Evolutionary conservation across 306 rosid genomes (phyloP).

Genomic region (Rubus idaeus): DNA sequence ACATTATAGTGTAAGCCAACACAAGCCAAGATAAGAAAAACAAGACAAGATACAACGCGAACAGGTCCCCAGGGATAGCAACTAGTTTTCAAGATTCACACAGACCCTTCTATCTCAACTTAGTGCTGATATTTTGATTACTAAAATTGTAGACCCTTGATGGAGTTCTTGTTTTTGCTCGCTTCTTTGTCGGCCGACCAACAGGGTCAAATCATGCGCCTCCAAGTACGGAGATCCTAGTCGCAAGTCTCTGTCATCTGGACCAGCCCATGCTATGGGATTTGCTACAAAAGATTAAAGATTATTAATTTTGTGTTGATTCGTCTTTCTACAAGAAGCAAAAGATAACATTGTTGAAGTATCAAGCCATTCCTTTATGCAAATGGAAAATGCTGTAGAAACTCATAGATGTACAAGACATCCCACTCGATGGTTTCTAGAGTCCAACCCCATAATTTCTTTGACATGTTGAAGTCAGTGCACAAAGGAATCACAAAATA

Average conservation of each 20-base stretch:
- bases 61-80: no score
- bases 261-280: constrained; percentile 59
- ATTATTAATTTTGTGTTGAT: neutral
- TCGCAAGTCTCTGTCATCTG: constrained; percentile 40
- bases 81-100: no score
- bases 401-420: neutral
- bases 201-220: constrained; percentile 30
- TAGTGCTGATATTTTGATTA: constrained; percentile 18
- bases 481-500: neutral
- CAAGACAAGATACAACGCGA: constrained; percentile 1
- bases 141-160: constrained; percentile 19
- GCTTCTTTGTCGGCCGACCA: constrained; percentile 60
- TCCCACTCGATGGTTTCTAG: neutral
- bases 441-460: neutral
- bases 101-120: constrained; percentile 19
- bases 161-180: constrained; percentile 42
- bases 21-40: no score
- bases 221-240: no score
- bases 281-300: constrained; percentile 45
- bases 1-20: no score
- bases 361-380: neutral
- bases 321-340: neutral
- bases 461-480: neutral
- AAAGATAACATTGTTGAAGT: neutral
- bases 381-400: neutral